Conservation (phyloP, 345 rosid genomes). For the Abelmoschus esculentus region DNA sequence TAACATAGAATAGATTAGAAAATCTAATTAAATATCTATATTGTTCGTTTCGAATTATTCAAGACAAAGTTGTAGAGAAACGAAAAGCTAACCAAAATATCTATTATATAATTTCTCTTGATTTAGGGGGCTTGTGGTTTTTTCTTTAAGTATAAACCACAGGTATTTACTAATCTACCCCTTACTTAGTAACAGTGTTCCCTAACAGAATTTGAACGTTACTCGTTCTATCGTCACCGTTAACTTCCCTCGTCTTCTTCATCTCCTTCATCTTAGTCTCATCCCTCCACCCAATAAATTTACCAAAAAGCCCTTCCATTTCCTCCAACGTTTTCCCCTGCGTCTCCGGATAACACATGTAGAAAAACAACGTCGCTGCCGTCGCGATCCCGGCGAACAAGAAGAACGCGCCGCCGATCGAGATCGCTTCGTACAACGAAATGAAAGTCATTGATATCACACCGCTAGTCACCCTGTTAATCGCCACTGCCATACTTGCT, state of each 20-base stretch:
- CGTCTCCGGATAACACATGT: slow-evolving; percentile 59
- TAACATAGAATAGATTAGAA: too few relatives aligned
- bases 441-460: slow-evolving; percentile 56
- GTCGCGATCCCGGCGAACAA: slow-evolving; percentile 46
- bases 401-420: slow-evolving; percentile 80
- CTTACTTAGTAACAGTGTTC: background rate
- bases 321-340: slow-evolving; percentile 75
- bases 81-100: too few relatives aligned
- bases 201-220: slow-evolving; percentile 20
- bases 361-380: slow-evolving; percentile 52
- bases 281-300: slow-evolving; percentile 44
- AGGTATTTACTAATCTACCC: background rate
- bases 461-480: slow-evolving; percentile 74
- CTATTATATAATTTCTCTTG: too few relatives aligned
- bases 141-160: background rate
- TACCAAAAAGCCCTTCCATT: slow-evolving; percentile 62
- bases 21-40: too few relatives aligned
- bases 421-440: slow-evolving; percentile 40
- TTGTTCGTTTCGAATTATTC: too few relatives aligned
- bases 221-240: slow-evolving; percentile 3
- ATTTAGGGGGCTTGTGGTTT: too few relatives aligned
- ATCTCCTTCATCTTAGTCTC: background rate
- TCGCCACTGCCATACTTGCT: slow-evolving; percentile 51
- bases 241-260: slow-evolving; percentile 12
- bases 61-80: too few relatives aligned